Conservation (phyloP, 208 protist species). For the Balamuthia mandrillaris region DNA sequence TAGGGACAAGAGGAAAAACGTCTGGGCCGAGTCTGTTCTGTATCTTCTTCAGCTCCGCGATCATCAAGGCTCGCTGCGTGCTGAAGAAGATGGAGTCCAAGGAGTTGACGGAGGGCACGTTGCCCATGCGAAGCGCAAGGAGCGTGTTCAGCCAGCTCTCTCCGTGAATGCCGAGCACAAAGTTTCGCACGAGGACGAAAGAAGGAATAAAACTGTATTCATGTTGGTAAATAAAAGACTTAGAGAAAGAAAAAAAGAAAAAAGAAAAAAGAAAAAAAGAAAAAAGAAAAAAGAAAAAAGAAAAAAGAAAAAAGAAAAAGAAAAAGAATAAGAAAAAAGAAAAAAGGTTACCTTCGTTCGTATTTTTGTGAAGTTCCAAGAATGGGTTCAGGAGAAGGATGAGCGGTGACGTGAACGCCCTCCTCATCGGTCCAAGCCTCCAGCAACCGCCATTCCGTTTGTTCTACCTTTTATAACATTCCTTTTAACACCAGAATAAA, state of each 20-base stretch:
- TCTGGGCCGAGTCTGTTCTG: conserved; percentile 34
- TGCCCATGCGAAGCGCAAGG: background rate
- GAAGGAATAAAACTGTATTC: background rate
- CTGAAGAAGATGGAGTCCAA: conserved; percentile 35
- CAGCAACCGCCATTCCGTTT: background rate
- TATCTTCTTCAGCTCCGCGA: background rate
- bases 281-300: too few relatives aligned
- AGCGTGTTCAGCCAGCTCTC: background rate
- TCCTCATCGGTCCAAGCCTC: background rate
- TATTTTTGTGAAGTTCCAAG: background rate
- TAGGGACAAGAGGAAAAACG: conserved; percentile 31
- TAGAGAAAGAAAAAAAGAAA: too few relatives aligned
- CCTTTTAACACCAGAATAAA: background rate
- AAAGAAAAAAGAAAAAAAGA: too few relatives aligned
- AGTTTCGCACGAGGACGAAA: background rate
- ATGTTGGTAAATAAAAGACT: too few relatives aligned
- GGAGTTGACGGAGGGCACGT: conserved; percentile 43
- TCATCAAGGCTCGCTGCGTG: conserved; percentile 32
- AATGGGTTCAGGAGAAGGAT: background rate
- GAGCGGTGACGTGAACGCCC: background rate
- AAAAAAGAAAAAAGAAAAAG: too few relatives aligned
- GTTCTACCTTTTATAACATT: background rate
- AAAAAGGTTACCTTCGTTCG: too few relatives aligned
- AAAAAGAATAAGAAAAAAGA: too few relatives aligned
- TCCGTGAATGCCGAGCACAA: background rate